Evolutionary conservation across 2,329 filamentous ascomycete genomes (phyloP), one percentile per base, ranked within the genome.

Genomic region (Curvularia sp.): DNA sequence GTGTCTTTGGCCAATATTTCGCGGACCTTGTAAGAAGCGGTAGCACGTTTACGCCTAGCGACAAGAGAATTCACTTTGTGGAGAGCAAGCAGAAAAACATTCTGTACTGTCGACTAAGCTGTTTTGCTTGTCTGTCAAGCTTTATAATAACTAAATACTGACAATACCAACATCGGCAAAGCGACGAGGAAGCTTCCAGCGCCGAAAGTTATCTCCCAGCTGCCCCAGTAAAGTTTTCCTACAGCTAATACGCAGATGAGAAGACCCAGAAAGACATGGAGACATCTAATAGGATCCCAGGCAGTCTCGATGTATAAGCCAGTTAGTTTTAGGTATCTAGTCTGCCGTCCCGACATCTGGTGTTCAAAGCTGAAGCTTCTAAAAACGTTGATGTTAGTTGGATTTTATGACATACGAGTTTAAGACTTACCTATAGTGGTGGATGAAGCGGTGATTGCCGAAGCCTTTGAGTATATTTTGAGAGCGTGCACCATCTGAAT

Each of bases 141-240:
- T 10, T 43, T 18, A 5, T 43, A 42, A 1, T 27, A 8, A 38
- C 41, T 53, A 43, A 46, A 19, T 13, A 30, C 18, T 3, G 45
- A 25, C 42, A 55, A 32, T 25, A 4, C 46, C 5, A 59, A 41
- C 53, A 59, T 56, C 12, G 21, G 48, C 12, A 59, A 21, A 34
- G 57, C 57, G 3, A 59, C 28, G 21, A 55, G 3, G 47, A 59
- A 59, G 34, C 57, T 59, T 45, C 57, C 57, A 43, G 57, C 57
- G 7, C 57, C 53, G n/a, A 59, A 59, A 19, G 38, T 28, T 49
- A 56, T 30, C 21, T 59, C 57, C 57, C 57, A 59, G 15, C 34
- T 55, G 18, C 42, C 43, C 57, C 52, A 52, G 34, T 38, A 5
- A 42, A 59, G 15, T 27, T 18, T 56, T 12, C 48, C 53, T 3